phyloP scores from a whole-genome alignment of 2,329 filamentous ascomycete genomes.

The Elsinoe perseae region DNA sequence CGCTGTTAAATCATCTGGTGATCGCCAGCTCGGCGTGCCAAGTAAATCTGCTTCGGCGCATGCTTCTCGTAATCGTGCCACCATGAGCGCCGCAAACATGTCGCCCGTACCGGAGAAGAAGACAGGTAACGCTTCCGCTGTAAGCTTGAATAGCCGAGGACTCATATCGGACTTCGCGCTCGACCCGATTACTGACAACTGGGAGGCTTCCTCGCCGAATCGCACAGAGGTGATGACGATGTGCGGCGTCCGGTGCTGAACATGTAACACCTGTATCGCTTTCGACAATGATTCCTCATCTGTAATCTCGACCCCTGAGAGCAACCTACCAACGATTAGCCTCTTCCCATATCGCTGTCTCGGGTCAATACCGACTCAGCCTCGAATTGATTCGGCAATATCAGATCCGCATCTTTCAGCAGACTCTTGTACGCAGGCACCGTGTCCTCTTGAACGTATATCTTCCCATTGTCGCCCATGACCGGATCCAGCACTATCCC shows the following conservation, averaged over 20 bases:
- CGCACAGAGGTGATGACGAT: conserved; percentile 87
- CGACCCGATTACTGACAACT: conserved; percentile 61
- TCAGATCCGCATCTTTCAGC: conserved; percentile 75
- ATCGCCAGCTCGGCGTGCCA: conserved; percentile 61
- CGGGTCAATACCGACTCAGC: conserved; percentile 60
- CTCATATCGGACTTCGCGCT: conserved; percentile 56
- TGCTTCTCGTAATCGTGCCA: conserved; percentile 80
- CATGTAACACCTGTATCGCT: conserved; percentile 72
- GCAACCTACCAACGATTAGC: conserved; percentile 47
- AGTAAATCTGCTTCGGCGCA: conserved; percentile 50
- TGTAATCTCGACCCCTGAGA: conserved; percentile 76
- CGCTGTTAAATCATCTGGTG: conserved; percentile 60
- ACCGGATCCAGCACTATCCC: conserved; percentile 77
- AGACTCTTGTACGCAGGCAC: conserved; percentile 82
- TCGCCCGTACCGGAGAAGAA: conserved; percentile 97
- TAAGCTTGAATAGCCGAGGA: conserved; percentile 80
- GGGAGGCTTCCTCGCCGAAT: conserved; percentile 45
- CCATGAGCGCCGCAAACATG: conserved; percentile 92
- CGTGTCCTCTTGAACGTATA: conserved; percentile 88
- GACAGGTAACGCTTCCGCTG: conserved; percentile 78
- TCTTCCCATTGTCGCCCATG: conserved; percentile 89
- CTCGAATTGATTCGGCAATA: conserved; percentile 95
- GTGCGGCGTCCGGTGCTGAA: conserved; percentile 62
- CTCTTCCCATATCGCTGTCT: background rate
- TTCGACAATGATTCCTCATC: conserved; percentile 63